phyloP scores from a whole-genome alignment of 2,329 filamentous ascomycete species.

The Fusarium armeniacum region DNA sequence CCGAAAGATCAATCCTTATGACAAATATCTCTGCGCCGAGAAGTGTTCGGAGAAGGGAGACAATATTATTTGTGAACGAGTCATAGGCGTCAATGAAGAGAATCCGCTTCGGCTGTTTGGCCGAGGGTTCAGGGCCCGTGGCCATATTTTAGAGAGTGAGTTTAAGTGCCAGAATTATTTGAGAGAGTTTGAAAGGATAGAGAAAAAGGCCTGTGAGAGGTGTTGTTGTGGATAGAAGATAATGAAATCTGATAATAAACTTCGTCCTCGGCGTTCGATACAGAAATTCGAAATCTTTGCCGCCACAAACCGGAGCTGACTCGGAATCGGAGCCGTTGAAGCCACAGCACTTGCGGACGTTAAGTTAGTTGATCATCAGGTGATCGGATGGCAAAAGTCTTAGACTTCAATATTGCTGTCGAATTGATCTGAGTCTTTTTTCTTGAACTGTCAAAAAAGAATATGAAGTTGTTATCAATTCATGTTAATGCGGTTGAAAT shows the following conservation, averaged over 20 bases:
- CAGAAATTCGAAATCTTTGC: conserved; percentile 43
- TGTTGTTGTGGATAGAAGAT: neutral
- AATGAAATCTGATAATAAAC: conserved; percentile 22
- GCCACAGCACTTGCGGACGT: conserved; percentile 11
- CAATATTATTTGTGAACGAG: conserved; percentile 96
- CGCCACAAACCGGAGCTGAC: conserved; percentile 49
- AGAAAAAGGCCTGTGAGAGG: neutral
- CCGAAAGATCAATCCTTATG: conserved; percentile 55
- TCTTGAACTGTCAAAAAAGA: neutral
- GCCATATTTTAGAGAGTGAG: conserved; percentile 31
- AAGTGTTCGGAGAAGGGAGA: conserved; percentile 80
- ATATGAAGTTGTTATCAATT: neutral
- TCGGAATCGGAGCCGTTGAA: conserved; percentile 32
- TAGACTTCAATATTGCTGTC: neutral
- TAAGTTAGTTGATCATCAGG: conserved; percentile 29
- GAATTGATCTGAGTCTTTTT: neutral
- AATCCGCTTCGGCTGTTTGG: conserved; percentile 62
- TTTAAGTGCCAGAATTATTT: neutral
- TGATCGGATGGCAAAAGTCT: conserved; percentile 12
- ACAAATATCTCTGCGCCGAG: conserved; percentile 74
- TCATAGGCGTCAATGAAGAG: conserved; percentile 97
- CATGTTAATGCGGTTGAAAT: neutral
- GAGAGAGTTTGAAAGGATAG: neutral
- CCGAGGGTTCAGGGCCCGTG: conserved; percentile 38
- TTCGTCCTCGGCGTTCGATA: conserved; percentile 23